Base-by-base conservation (phyloP, 768 basidiomycete genomes). In the Boletales sp. region DNA sequence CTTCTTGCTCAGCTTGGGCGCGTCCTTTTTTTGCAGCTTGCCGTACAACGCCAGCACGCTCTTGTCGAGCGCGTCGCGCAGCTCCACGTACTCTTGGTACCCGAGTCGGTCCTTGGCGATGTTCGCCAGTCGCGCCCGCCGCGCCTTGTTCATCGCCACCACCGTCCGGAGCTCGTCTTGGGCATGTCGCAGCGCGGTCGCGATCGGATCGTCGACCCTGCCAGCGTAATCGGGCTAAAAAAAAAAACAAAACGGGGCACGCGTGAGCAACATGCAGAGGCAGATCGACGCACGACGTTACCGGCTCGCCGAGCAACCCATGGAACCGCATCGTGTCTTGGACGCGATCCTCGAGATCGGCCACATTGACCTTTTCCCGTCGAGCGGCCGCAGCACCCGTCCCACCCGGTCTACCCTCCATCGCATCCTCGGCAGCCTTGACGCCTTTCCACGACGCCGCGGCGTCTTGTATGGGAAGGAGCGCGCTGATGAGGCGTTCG, bases 151-250 rank as follows among this genome's bases (percentile, higher is more conserved):
- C 50, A 83, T 77, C 9, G 84, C 78, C 3, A 87, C 75, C 43
- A 97, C 88, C 7, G 72, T 73, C 10, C 87, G 82, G 6, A 99
- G 78, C 56, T 92, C 83, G 13, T 78, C 72, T 65, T 99, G 96
- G 15, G 91, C 89, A 38, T 90, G 85, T 3, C 95, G 87, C 1
- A 99, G 80, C 1, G 91, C 87, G 2, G 89, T 84, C 8, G 94
- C 86, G 43, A 99, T 90, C 31, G 94, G 94, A 67, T 99, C 96
- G 64, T 98, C 95, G 34, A 94, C 87, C 53, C 86, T 83, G 40
- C 83, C 77, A 19, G 81, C 73, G 60, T 80, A 90, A 64, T 90
- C 83, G 41, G 87, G 86, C 87, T 89, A 54, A 21, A 57, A 39
- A 45, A 51, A 41, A n/a, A n/a, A n/a, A n/a, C n/a, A n/a, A n/a